A percentile compares a stretch with the other conserved stretches of the same genome.
Evolutionary conservation across 2,329 filamentous ascomycete genomes (phyloP).

Genomic region (Aspergillus sp.): DNA sequence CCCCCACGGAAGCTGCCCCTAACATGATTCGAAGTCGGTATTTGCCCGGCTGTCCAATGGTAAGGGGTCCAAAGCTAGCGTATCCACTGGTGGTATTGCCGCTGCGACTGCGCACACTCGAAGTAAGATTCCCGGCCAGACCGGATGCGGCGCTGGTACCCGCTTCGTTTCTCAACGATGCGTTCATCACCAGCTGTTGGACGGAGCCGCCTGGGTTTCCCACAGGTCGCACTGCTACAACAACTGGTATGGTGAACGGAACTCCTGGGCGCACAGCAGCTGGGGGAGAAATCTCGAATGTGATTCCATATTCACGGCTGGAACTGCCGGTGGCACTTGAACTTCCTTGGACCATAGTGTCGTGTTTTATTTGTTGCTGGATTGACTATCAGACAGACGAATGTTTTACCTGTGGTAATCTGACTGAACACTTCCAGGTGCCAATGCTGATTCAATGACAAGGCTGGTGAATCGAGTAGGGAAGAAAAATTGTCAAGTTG

Average conservation of each 20-base stretch:
- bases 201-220: conserved; percentile 15
- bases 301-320: conserved; percentile 23
- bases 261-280: conserved; percentile 18
- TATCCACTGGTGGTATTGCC: conserved; percentile 26
- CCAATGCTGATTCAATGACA: too few species aligned
- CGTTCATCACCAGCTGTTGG: conserved; percentile 25
- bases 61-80: conserved; percentile 22
- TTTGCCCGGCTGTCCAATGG: conserved; percentile 26
- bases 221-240: conserved; percentile 25
- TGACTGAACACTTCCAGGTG: too few species aligned
- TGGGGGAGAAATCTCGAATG: conserved; percentile 26
- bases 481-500: too few species aligned
- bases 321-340: conserved; percentile 8
- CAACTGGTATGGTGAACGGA: conserved; percentile 26
- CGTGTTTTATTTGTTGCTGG: too few species aligned
- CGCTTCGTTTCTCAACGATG: conserved; percentile 22
- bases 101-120: conserved; percentile 26
- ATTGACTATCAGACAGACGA: too few species aligned
- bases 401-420: too few species aligned
- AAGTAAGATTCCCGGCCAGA: conserved; percentile 23
- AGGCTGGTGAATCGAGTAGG: too few species aligned
- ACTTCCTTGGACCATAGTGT: conserved; percentile 12
- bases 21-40: conserved; percentile 29
- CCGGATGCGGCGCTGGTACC: conserved; percentile 15
- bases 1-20: conserved; percentile 21